A percentile compares a stretch with the other conserved stretches of the same genome.
These are phyloP conservation scores for Blastocystis sp. DNA, from an alignment of 352 stramenopile genomes.

Conservation along the genomic window DNA sequence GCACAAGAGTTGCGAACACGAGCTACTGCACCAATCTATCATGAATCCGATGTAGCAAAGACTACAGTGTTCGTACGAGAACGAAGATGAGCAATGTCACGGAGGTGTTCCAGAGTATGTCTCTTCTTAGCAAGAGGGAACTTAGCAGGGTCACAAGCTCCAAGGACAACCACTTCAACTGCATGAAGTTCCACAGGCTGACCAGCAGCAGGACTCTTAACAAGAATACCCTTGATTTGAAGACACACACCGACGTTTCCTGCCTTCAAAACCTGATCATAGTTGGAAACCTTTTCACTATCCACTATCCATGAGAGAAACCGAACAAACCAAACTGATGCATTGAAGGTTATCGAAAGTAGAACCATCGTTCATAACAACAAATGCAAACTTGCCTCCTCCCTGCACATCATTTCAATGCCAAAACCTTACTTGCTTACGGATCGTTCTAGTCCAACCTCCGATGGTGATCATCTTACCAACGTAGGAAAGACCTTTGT, in stretches of 20 bases:
- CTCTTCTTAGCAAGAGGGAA: constrained; percentile 97
- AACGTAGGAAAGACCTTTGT: constrained; percentile 56
- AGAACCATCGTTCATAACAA: constrained; percentile 89
- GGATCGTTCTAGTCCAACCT: constrained; percentile 88
- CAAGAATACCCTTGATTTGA: constrained; percentile 78
- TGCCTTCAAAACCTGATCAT: constrained; percentile 76
- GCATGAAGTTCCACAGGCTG: constrained; percentile 85
- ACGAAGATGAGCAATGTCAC: constrained; percentile 87
- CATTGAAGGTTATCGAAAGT: constrained; percentile 83
- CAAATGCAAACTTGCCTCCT: constrained; percentile 76
- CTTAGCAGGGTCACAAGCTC: constrained; percentile 79
- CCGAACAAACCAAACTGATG: constrained; percentile 71
- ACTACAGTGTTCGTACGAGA: constrained; percentile 84
- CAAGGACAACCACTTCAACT: constrained; percentile 76
- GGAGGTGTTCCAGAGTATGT: constrained; percentile 90
- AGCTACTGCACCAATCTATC: constrained; percentile 79
- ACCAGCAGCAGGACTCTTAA: constrained; percentile 78
- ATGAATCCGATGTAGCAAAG: not conserved
- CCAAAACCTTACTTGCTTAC: constrained; percentile 84
- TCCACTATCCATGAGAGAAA: constrained; percentile 68
- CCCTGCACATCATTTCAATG: not conserved
- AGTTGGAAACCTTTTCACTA: constrained; percentile 65
- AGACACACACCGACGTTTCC: constrained; percentile 82
- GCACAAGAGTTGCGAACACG: constrained; percentile 83
- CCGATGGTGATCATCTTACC: constrained; percentile 72